Evolutionary conservation across 306 rosid species (phyloP).

Genomic region (Quercus dentata): DNA sequence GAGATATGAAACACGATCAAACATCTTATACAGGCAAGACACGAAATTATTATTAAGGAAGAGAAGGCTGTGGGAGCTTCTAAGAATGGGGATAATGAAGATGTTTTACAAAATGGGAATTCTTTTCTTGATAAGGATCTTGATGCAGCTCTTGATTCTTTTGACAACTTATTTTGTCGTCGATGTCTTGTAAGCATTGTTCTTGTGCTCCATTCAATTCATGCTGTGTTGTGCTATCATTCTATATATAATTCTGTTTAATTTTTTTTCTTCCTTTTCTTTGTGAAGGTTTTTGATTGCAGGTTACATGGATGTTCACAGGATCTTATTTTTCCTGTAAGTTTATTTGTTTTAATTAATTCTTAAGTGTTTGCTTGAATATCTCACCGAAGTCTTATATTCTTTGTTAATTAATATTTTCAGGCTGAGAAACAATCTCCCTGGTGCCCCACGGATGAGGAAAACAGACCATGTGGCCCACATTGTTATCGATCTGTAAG

Average conservation of each 20-base stretch:
- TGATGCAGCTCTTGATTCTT: constrained; percentile 95
- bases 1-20: constrained; percentile 91
- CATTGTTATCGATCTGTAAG: constrained; percentile 79
- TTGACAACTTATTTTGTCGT: constrained; percentile 96
- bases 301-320: constrained; percentile 98
- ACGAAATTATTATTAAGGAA: constrained; percentile 55
- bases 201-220: constrained; percentile 11
- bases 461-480: constrained; percentile 74
- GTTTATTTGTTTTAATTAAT: constrained; percentile 20
- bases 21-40: constrained; percentile 98
- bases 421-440: constrained; percentile 88
- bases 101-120: constrained; percentile 50
- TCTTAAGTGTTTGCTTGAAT: constrained; percentile 1
- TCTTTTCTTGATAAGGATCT: constrained; percentile 87
- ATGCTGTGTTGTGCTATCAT: neutral
- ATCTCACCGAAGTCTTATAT: constrained; percentile 2
- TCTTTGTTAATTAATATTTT: constrained; percentile 23
- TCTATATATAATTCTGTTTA: constrained; percentile 6
- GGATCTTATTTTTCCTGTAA: constrained; percentile 96
- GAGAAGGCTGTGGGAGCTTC: constrained; percentile 48
- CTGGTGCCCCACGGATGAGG: constrained; percentile 63
- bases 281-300: constrained; percentile 84
- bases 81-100: constrained; percentile 51
- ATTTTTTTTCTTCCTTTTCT: constrained; percentile 24
- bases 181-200: constrained; percentile 78